Conservation (phyloP, 768 basidiomycete species). For the Podaxis pistillaris region DNA sequence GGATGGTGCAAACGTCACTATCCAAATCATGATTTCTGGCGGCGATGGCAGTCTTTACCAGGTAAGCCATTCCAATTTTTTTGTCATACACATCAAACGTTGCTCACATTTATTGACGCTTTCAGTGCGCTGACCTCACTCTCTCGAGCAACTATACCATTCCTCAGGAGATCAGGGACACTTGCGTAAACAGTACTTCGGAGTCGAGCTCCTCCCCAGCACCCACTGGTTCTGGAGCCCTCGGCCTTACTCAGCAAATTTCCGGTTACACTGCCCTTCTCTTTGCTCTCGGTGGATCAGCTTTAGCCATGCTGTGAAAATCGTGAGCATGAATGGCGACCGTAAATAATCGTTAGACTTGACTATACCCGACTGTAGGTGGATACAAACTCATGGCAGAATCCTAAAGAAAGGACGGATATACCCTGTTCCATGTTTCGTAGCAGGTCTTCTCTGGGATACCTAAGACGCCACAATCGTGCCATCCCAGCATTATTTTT, state of each 20-base stretch:
- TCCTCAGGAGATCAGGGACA: not conserved
- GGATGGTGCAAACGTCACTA: conserved; percentile 20
- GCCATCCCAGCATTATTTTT: not conserved
- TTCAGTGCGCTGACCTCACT: conserved; percentile 16
- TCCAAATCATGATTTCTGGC: conserved; percentile 18
- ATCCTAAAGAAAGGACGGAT: not conserved
- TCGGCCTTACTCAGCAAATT: not conserved
- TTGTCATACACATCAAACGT: no score
- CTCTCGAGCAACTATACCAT: conserved; percentile 14
- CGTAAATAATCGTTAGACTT: not conserved
- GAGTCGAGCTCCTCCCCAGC: not conserved
- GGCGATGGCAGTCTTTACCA: conserved; percentile 19
- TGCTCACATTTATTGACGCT: not conserved
- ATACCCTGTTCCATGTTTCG: not conserved
- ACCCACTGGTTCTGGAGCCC: not conserved
- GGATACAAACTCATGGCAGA: not conserved
- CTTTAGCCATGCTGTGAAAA: not conserved
- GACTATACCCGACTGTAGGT: not conserved
- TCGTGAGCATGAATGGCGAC: not conserved
- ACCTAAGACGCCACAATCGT: not conserved
- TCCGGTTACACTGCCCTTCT: not conserved
- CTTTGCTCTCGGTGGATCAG: not conserved
- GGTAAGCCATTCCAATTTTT: not conserved
- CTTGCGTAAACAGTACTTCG: conserved; percentile 8
- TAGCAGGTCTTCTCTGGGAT: not conserved